These are phyloP conservation scores for Solanum okadae DNA, from an alignment of 257 asterid species.

Conservation along the genomic window DNA sequence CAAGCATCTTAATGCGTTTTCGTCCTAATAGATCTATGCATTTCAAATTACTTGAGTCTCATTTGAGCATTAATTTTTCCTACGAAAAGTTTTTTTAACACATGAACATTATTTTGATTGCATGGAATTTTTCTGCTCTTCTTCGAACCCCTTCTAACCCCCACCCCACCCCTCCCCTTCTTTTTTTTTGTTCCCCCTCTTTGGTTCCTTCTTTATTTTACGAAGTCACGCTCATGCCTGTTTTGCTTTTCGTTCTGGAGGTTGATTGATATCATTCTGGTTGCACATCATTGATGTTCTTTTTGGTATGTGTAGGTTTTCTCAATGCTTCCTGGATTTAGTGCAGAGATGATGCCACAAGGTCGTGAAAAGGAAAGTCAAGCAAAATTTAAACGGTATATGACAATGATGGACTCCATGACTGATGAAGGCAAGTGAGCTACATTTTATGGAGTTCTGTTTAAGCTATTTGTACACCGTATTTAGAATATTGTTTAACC, in stretches of 20 bases:
- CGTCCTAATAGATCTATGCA: not conserved
- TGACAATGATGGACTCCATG: constrained; percentile 99
- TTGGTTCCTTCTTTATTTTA: not conserved
- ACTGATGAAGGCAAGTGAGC: constrained; percentile 69
- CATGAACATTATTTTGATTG: not conserved
- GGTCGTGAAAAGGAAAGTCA: constrained; percentile 92
- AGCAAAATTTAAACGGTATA: constrained; percentile 75
- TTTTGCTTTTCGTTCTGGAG: not conserved
- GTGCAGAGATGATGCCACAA: constrained; percentile 91
- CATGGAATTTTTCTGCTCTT: not conserved
- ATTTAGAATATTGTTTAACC: not conserved
- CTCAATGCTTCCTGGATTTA: constrained; percentile 94
- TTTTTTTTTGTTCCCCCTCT: not conserved
- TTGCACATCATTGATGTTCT: not conserved
- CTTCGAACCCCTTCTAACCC: not conserved
- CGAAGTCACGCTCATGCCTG: not conserved
- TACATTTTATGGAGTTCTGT: not conserved
- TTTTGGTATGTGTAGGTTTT: constrained; percentile 46
- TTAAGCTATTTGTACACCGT: not conserved
- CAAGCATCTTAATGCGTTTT: not conserved
- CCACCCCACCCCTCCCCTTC: not conserved
- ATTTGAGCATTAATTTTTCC: not conserved
- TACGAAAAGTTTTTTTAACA: not conserved
- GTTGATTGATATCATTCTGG: not conserved
- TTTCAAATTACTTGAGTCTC: not conserved